Base-by-base conservation (phyloP, 257 asterid genomes). In the Solanum megistacrolobum region DNA sequence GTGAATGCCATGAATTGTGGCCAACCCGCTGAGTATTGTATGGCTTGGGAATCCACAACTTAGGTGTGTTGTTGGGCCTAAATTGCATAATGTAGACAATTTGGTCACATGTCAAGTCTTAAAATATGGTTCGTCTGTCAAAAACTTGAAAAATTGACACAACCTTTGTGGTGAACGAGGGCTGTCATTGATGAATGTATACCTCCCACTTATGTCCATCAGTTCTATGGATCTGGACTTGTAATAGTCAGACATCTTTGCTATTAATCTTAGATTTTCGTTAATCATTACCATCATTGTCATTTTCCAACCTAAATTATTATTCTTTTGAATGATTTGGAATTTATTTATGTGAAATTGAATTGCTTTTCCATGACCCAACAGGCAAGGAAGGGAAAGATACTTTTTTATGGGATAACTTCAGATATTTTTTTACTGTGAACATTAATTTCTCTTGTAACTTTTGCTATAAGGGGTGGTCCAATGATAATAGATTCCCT, bases 91-190 rank as follows among this genome's bases (percentile, higher is more conserved):
- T 68, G 55, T 65, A 5, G 90, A 46, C 84, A 83, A 75, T 38
- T 34, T 82, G 90, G 79, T 62, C 82, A 43, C 84, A 69, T 79
- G 89, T 65, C 86, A 84, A 87, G 88, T 84, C 52, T 81, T 81
- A 86, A 87, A 69, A 41, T 60, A 74, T 55, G 84, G 86, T 79
- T 85, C 84, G 36, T 52, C 84, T 81, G 88, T 87, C 89, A 60
- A 79, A 5, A 69, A 46, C 21, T 7, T 18, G 86, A 39, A 27
- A 84, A 29, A 65, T 36, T 52, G 85, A 58, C 82, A 60, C 39
- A 18, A 39, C 83, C 52, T 65, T 25, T 60, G 88, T 89, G 71
- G 87, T 88, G 86, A 62, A 85, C 65, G 74, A 86, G 88, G 89
- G 90, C 60, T 68, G 86, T 87, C 85, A 75, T 55, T 48, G 39